Base-by-base conservation (phyloP, 1,284 basidiomycete species). In the Ceratobasidium sp. region DNA sequence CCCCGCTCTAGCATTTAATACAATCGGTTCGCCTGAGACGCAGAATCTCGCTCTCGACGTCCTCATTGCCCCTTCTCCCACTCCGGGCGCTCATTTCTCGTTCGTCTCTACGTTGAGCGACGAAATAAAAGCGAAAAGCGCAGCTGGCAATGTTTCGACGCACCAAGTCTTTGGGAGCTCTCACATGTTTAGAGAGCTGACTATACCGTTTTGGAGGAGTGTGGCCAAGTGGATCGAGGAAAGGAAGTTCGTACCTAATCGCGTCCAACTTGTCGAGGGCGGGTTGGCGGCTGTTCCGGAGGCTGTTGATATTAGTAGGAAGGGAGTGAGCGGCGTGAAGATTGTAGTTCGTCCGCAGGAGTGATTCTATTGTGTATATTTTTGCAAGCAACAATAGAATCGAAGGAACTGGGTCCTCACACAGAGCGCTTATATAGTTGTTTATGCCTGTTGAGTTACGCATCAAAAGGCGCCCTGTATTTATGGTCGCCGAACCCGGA, bases 1-100 rank as follows among this genome's bases (percentile, higher is more conserved):
- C 16, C 50, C 80, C 32, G 28, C 35, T 8, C 18, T 83, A 35
- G 83, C 82, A 13, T 85, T 79, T 74, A 86, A 88, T 76, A 75
- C 80, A 9, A 78, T 86, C 44, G 78, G 80, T 1, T 58, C 73
- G 0, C 72, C 77, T 1, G 78, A 78, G 62, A 82, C 82, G 1
- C 82, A 83, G 58, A 57, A 74, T 23, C 47, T 71, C 14, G 81
- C 75, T 16, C 79, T 80, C 80, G 67, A 77, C 61, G 41, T 76
- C 58, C 57, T 80, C 74, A 67, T 77, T 7, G 23, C 21, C 16
- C 46, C 64, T 28, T 55, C 72, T 16, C 61, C 50, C 16, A 41
- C 63, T 14, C 32, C 38, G 23, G 47, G 30, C 50, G 46, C 38
- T 26, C 46, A 61, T 63, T 43, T 63, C 32, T 43, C 58, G 32